Evolutionary conservation across 2,329 filamentous ascomycete species (phyloP), one percentile per base, ranked within the genome.

Genomic region (Blumeria hordei): DNA sequence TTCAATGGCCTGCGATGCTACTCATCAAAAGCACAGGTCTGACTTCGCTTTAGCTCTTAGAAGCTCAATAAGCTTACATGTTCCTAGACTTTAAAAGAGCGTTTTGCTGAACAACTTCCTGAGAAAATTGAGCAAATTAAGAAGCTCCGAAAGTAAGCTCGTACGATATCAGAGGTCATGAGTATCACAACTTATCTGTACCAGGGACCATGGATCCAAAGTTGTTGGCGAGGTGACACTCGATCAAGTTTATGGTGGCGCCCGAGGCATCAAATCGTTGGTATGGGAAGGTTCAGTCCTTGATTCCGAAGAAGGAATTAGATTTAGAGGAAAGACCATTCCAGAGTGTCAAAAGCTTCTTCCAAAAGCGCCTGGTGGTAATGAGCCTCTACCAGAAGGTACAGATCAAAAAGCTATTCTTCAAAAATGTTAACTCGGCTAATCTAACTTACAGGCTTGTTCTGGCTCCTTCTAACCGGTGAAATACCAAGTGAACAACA

Each of bases 121-220:
- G 87, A 82, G 70, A 93, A 96, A 80, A 83, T 95, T 68, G 92
- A 98, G 75, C 86, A 96, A 80, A 88, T 98, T 77, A 98, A 98
- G 86, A 81, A 87, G 71, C 82, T 98, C 67, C 81, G 87, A 71
- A 95, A 95, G 87, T 94, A 76, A 69, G 83, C 56, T 56, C 11
- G n/a, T 36, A 28, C 21, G 21, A 28, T 28, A 4, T 28, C 4
- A 28, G 21, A 28, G 21, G 21, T 4, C 21, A 28, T 28, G 21
- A 28, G 21, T 28, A 28, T 28, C 21, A 28, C 21, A 28, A 28
- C 21, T 28, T 28, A 28, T 28, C 21, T 62, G 54, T 47, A 28
- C 2, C 64, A 94, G 88, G 74, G 90, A 94, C 69, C 80, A 93
- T 71, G 92, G 92, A 70, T 85, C 77, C 77, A 96, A 90, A 76